These are phyloP conservation scores for Penicillium flavigenum DNA, from an alignment of 495 filamentous ascomycete genomes.

Conservation along the genomic window DNA sequence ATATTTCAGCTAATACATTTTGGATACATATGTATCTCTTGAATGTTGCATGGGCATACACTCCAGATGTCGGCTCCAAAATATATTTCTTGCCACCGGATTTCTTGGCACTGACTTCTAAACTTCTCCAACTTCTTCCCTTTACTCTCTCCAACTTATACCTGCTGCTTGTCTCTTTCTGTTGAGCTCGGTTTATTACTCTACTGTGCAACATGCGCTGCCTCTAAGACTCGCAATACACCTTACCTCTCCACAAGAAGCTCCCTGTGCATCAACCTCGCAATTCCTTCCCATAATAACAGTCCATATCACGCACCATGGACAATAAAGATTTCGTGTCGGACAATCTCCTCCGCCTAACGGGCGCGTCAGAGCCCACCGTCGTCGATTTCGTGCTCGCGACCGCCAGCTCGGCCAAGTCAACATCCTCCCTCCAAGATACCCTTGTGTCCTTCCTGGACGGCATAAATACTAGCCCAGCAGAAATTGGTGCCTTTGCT, in stretches of 20 bases:
- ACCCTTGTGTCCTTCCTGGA: slow-evolving; percentile 56
- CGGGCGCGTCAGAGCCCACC: slow-evolving; percentile 60
- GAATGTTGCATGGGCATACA: no score
- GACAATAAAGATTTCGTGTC: slow-evolving; percentile 48
- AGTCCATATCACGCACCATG: slow-evolving; percentile 27
- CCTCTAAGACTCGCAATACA: slow-evolving; percentile 1
- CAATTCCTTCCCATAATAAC: background rate
- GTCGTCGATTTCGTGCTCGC: slow-evolving; percentile 63
- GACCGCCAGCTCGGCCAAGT: slow-evolving; percentile 56
- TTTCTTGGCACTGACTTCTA: slow-evolving; percentile 20
- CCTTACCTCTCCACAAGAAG: slow-evolving; percentile 1
- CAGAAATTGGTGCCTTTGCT: slow-evolving; percentile 52
- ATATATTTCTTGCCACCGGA: slow-evolving; percentile 16
- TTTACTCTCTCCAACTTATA: background rate
- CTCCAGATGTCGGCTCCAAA: background rate
- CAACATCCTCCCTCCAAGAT: slow-evolving; percentile 50
- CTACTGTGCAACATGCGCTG: slow-evolving; percentile 4
- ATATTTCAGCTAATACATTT: no score
- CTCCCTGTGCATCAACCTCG: background rate
- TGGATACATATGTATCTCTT: no score
- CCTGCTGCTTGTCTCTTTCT: background rate
- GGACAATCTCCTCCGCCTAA: slow-evolving; percentile 50
- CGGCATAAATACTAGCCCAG: slow-evolving; percentile 33
- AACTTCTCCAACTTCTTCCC: background rate
- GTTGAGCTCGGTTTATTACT: background rate